Evolutionary conservation across 345 rosid species (phyloP), one percentile per base, ranked within the genome.

Genomic region (Salix exigua): DNA sequence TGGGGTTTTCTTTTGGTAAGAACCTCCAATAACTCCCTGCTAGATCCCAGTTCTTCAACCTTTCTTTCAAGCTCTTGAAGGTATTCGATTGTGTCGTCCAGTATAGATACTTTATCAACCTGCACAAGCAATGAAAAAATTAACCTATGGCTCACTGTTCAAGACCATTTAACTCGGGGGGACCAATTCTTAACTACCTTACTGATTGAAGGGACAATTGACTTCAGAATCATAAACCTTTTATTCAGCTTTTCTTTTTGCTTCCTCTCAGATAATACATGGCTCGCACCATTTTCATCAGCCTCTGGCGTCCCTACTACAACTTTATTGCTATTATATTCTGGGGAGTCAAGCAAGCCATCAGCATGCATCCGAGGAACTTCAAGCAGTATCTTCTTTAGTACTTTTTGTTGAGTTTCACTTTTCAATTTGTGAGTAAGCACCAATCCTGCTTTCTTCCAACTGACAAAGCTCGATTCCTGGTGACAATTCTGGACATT

Each of bases 71-170:
- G 88, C 80, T 88, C 91, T 80, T 89, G 89, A 17, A 94, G 83
- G 73, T 90, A 91, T 72, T 84, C 83, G 42, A 96, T 94, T 6
- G 99, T 88, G 77, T 86, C 90, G 74, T 96, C 98, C 78, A 96
- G 90, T 78, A 92, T 85, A 1, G 94, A 86, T 46, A 90, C 88
- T 75, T 90, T 85, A 79, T 92, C 97, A 23, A 74, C 84, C 98
- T 96, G 89, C 88, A 83, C 40, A 55, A 83, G 37, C 28, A 73
- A 80, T 70, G 25, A 19, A n/a, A 75, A 50, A 46, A 2, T 26
- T 44, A 40, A 17, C 42, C 19, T 38, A 19, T 19, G 30, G 18
- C 46, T 61, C 23, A 38, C 61, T 12, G 31, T 23, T 68, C 8
- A 18, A 42, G 19, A 28, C 8, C 62, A 53, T 19, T 55, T 14